phyloP scores from a whole-genome alignment of 2,329 filamentous ascomycete genomes.

The Verticillium tricorpus region DNA sequence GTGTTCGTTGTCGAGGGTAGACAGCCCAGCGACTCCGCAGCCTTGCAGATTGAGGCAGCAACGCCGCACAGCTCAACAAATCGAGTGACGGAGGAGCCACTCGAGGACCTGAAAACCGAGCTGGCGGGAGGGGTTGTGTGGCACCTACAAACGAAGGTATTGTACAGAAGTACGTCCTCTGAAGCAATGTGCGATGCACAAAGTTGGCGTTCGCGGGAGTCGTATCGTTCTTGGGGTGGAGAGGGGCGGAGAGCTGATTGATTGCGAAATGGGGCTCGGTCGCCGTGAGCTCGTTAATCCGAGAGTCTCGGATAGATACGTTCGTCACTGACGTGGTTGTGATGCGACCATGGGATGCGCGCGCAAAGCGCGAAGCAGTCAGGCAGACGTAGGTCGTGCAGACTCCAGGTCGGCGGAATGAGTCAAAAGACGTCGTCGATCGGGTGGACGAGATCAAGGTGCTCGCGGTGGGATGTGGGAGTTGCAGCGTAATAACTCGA shows the following conservation, averaged over 20 bases:
- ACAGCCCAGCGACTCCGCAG: neutral
- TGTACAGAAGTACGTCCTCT: neutral
- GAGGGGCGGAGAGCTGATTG: neutral
- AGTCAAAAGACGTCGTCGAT: neutral
- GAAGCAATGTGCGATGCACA: neutral
- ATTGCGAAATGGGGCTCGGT: neutral
- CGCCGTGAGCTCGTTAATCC: neutral
- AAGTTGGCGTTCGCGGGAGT: neutral
- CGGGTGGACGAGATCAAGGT: neutral
- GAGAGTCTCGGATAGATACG: neutral
- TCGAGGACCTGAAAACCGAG: neutral
- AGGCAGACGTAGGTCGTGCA: neutral
- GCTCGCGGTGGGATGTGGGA: neutral
- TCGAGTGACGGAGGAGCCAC: neutral
- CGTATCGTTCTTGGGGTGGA: neutral
- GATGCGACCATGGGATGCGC: neutral
- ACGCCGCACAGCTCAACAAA: neutral
- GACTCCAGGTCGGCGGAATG: neutral
- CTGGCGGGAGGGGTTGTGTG: neutral
- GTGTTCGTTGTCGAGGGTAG: neutral
- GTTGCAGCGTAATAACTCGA: neutral
- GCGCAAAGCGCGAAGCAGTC: neutral
- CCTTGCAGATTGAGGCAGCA: neutral
- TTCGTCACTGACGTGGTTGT: neutral
- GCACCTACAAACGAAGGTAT: neutral